Evolutionary conservation across 768 basidiomycete species (phyloP), one percentile per base, ranked within the genome.

Genomic region (Suillus tomentosus): DNA sequence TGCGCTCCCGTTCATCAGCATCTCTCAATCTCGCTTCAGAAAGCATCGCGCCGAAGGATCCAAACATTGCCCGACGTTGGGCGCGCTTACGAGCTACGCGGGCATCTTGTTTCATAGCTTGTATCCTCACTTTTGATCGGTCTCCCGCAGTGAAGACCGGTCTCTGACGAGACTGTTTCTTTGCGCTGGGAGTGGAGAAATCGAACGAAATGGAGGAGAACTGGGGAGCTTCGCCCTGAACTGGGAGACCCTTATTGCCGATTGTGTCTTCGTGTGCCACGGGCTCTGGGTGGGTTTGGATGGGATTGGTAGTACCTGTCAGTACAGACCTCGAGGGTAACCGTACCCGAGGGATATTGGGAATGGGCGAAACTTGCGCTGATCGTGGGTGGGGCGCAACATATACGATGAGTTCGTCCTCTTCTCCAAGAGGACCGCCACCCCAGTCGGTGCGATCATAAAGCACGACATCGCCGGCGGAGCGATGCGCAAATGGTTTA

Each of bases 321-420:
- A 76, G 56, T 59, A 75, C 64, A 4, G 74, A 76, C 39, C 66
- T 72, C 5, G 61, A 39, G 15, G 74, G 68, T 17, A 73, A 50
- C 31, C 62, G 56, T 60, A 69, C 65, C 10, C 62, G 64, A 1
- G 69, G 69, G 6, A 66, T n/a, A 48, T 62, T 10, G 11, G 69
- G 58, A 7, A 54, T 2, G 51, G 71, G 71, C 5, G 73, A 66
- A 34, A 39, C 53, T 27, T 64, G 61, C 3, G 61, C 60, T 3
- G 68, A 68, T 1, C 88, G 84, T 5, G 90, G 91, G 69, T 90
- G 84, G 0, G 91, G 91, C 0, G 90, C 90, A 31, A 86, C 87
- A 69, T 92, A 92, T 11, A 93, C 90, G 62, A 93, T 92, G 5
- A 84, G 71, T 62, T 93, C 91, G 22, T 90, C 88, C 37, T 87